These are phyloP conservation scores for Barbarea vulgaris DNA, from an alignment of 345 rosid genomes.

Conservation along the genomic window DNA sequence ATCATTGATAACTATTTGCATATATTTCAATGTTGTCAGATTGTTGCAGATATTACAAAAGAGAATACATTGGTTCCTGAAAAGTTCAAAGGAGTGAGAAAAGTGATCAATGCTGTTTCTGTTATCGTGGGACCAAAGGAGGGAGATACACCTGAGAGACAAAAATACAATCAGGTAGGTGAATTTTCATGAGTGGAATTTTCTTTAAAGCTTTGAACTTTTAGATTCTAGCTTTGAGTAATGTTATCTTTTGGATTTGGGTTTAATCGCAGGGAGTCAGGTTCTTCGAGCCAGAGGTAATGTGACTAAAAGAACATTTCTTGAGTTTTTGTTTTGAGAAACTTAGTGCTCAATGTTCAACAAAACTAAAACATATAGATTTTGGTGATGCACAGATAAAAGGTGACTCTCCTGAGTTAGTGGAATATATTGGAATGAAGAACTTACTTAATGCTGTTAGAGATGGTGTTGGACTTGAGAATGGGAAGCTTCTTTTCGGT, in stretches of 20 bases:
- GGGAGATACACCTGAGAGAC: slow-evolving; percentile 97
- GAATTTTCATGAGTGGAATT: background rate
- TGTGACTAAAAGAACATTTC: background rate
- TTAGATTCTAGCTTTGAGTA: background rate
- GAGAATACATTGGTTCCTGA: slow-evolving; percentile 64
- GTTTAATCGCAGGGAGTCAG: slow-evolving; percentile 74
- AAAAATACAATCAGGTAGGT: slow-evolving; percentile 82
- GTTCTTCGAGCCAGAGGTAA: slow-evolving; percentile 98
- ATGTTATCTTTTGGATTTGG: background rate
- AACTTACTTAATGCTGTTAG: slow-evolving; percentile 80
- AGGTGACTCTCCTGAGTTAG: slow-evolving; percentile 96
- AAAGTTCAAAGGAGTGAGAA: slow-evolving; percentile 82
- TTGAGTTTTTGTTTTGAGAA: slow-evolving; percentile 3
- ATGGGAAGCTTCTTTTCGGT: slow-evolving; percentile 79
- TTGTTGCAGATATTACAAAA: slow-evolving; percentile 82
- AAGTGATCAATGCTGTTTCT: slow-evolving; percentile 82
- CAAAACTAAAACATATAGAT: background rate
- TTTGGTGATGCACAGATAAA: slow-evolving; percentile 62
- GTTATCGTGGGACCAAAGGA: slow-evolving; percentile 98
- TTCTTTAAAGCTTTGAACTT: background rate
- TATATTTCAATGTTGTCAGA: slow-evolving; percentile 43
- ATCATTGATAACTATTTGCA: background rate
- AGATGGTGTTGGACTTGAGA: slow-evolving; percentile 66
- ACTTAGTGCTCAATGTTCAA: background rate
- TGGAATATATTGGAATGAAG: slow-evolving; percentile 83